These are phyloP conservation scores for Bonia amplexicaulis DNA, from an alignment of 176 grass and related monocot genomes.

Conservation along the genomic window DNA sequence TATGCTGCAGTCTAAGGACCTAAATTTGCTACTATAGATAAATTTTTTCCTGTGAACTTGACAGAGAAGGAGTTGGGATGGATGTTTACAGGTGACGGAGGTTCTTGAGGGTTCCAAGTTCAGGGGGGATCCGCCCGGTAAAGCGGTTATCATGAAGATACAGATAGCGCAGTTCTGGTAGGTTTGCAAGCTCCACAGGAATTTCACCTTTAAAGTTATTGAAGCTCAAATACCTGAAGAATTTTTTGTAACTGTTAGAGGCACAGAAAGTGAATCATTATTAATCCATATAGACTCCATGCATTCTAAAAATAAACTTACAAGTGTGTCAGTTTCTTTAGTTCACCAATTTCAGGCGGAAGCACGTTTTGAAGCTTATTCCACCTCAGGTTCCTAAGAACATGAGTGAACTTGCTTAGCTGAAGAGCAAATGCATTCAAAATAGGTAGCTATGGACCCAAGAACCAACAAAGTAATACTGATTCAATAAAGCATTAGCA, in stretches of 20 bases:
- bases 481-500: neutral
- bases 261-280: neutral
- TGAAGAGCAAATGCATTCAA: conserved; percentile 13
- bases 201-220: conserved; percentile 98
- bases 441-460: conserved; percentile 12
- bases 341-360: conserved; percentile 85
- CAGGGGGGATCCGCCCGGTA: conserved; percentile 67
- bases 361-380: conserved; percentile 97
- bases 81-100: conserved; percentile 73
- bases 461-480: neutral
- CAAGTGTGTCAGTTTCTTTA: conserved; percentile 90
- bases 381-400: conserved; percentile 93
- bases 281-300: conserved; percentile 9
- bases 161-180: conserved; percentile 80
- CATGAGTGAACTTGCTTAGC: conserved; percentile 8
- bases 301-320: conserved; percentile 37
- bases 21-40: neutral
- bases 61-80: neutral
- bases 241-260: conserved; percentile 15
- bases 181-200: conserved; percentile 86
- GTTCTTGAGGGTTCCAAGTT: conserved; percentile 78
- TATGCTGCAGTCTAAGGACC: neutral
- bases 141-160: conserved; percentile 88
- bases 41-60: conserved; percentile 9
- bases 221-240: conserved; percentile 88